Conservation (phyloP, 2,329 filamentous ascomycete genomes). For the Lasiodiplodia sp. region DNA sequence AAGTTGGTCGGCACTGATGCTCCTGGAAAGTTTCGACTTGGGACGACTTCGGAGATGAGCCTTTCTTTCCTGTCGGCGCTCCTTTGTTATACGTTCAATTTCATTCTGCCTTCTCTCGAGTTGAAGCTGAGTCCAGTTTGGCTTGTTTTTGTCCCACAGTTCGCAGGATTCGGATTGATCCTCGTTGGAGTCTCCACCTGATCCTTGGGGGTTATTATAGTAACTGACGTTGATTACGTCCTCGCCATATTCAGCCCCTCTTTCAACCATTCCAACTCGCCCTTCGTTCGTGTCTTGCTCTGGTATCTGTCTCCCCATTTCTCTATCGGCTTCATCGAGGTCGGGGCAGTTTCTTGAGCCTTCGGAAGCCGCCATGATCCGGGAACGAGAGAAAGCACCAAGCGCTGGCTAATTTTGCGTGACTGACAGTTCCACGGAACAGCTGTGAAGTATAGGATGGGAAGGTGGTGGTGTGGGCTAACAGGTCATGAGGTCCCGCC, state of each 20-base stretch:
- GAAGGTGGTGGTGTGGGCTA: neutral
- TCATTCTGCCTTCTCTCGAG: neutral
- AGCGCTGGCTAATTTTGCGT: neutral
- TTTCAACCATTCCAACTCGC: too few relatives aligned
- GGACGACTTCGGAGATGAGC: neutral
- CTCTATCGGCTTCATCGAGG: too few relatives aligned
- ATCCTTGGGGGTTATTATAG: too few relatives aligned
- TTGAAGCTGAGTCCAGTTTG: neutral
- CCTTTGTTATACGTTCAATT: neutral
- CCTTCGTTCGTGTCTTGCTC: too few relatives aligned
- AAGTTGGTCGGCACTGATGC: constrained; percentile 1
- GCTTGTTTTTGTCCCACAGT: neutral
- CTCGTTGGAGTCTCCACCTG: too few relatives aligned
- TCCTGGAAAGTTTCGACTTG: neutral
- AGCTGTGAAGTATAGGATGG: neutral
- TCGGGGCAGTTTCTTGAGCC: neutral
- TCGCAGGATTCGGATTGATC: neutral
- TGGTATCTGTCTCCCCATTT: too few relatives aligned
- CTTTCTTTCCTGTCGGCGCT: neutral
- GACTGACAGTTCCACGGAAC: neutral
- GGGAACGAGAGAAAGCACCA: neutral
- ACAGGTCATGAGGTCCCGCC: too few relatives aligned
- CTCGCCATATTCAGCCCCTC: too few relatives aligned
- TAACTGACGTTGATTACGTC: too few relatives aligned
- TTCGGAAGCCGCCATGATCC: neutral